A percentile compares a stretch with the other conserved stretches of the same genome.
phyloP scores from a whole-genome alignment of 2,329 filamentous ascomycete species.

The Blastomyces parvus region DNA sequence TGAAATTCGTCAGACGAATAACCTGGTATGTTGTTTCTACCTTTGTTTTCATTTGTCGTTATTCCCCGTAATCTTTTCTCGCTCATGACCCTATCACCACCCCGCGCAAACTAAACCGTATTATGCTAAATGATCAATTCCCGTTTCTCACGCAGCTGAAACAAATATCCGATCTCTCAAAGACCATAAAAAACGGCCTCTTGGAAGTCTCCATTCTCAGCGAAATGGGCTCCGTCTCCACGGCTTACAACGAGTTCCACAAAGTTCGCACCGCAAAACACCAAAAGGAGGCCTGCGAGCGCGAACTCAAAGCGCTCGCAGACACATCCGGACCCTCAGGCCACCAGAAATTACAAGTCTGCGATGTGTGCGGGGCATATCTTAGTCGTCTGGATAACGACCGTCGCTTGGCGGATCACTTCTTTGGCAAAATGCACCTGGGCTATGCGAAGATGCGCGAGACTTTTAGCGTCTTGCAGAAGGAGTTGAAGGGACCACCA shows the following conservation, averaged over 20 bases:
- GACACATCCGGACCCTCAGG: slow-evolving; percentile 89
- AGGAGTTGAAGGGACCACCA: slow-evolving; percentile 68
- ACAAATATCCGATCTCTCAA: slow-evolving; percentile 69
- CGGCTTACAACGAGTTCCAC: slow-evolving; percentile 80
- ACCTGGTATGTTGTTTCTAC: slow-evolving; percentile 45
- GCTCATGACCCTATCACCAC: background rate
- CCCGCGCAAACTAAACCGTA: background rate
- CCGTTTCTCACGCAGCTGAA: slow-evolving; percentile 49
- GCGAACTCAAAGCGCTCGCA: slow-evolving; percentile 78
- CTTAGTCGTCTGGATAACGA: slow-evolving; percentile 89
- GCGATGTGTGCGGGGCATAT: slow-evolving; percentile 96
- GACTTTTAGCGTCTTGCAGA: slow-evolving; percentile 75
- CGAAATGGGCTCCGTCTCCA: slow-evolving; percentile 67
- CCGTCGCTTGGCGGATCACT: slow-evolving; percentile 85
- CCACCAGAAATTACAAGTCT: slow-evolving; percentile 96
- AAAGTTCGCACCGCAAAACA: slow-evolving; percentile 71
- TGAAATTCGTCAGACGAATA: slow-evolving; percentile 91
- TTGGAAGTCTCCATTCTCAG: slow-evolving; percentile 79
- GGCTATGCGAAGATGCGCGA: slow-evolving; percentile 98
- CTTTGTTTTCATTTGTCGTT: background rate
- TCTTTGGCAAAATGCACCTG: slow-evolving; percentile 98
- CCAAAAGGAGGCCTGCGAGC: slow-evolving; percentile 72
- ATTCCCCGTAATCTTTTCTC: background rate
- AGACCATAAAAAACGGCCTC: slow-evolving; percentile 70
- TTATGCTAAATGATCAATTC: background rate